Evolutionary conservation across 345 rosid species (phyloP), one percentile per base, ranked within the genome.

Genomic region (Rhizophora mangle): DNA sequence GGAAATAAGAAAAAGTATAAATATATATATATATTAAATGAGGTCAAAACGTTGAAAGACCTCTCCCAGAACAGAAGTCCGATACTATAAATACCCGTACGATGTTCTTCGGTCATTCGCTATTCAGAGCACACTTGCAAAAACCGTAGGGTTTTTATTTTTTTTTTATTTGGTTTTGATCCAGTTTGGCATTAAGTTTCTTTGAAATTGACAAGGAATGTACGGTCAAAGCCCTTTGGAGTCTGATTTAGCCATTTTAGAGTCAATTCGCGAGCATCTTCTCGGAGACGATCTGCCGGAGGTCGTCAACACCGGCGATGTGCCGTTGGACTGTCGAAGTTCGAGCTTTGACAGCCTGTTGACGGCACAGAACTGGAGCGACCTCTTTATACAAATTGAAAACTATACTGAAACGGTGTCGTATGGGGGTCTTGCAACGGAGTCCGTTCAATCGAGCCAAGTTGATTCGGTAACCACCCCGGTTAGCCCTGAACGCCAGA

Each of bases 191-290:
- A 2, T 7, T 1, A 20, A n/a, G 1, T 3, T 54, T n/a, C 18
- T 43, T 43, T 13, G 49, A 13, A 13, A 13, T 54, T 6, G 11
- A n/a, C 9, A 53, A 22, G 11, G 6, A 7, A 7, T 22, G 59
- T 21, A 55, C 16, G 29, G 16, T 8, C 15, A 55, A 7, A 55
- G 15, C 15, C 58, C 15, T 2, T 21, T 30, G 10, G 60, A 56
- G 16, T 56, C 60, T 6, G 64, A 77, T 43, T 47, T 24, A 3
- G 49, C 54, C 16, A 52, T 75, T 20, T 22, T 73, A 32, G 72
- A 78, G n/a, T 65, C 68, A 4, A 78, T 78, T 27, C 67, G 74
- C 21, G 52, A 62, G 10, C 39, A 62, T 63, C 78, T 78, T 11
- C 76, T 78, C 34, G 63, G 54, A 2, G 73, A 74, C 21, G 68